These are phyloP conservation scores for Anethum foeniculum DNA, from an alignment of 140 eudicot genomes.

Conservation along the genomic window DNA sequence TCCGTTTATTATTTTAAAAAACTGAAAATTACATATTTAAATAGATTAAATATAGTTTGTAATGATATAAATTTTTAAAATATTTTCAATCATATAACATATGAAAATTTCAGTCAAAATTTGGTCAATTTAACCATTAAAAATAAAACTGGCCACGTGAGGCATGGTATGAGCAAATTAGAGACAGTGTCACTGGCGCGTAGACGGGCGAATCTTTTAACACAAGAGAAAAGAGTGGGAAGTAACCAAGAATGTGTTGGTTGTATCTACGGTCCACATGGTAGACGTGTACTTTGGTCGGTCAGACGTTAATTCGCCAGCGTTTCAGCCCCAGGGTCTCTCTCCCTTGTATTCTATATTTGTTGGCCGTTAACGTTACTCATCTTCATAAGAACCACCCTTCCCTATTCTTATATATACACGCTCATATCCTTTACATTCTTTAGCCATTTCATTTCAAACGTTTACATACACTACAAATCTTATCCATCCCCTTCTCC, in stretches of 20 bases:
- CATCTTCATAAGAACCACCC: background rate
- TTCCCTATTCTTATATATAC: background rate
- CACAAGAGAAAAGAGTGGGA: background rate
- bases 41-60: too few species aligned
- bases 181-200: background rate
- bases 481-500: background rate
- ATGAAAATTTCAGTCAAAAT: too few species aligned
- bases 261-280: background rate
- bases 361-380: background rate
- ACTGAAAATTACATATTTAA: too few species aligned
- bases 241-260: background rate
- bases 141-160: too few species aligned
- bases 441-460: background rate
- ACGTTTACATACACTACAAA: too few species aligned
- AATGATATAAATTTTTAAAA: too few species aligned
- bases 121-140: too few species aligned
- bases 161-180: background rate
- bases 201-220: background rate
- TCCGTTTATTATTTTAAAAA: too few species aligned
- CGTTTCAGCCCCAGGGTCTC: background rate
- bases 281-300: slow-evolving; percentile 1
- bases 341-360: background rate
- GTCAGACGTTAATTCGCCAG: background rate
- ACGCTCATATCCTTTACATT: background rate
- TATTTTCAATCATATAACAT: too few species aligned